Base-by-base conservation (phyloP, 2,329 filamentous ascomycete species). In the Xylariaceae sp. region DNA sequence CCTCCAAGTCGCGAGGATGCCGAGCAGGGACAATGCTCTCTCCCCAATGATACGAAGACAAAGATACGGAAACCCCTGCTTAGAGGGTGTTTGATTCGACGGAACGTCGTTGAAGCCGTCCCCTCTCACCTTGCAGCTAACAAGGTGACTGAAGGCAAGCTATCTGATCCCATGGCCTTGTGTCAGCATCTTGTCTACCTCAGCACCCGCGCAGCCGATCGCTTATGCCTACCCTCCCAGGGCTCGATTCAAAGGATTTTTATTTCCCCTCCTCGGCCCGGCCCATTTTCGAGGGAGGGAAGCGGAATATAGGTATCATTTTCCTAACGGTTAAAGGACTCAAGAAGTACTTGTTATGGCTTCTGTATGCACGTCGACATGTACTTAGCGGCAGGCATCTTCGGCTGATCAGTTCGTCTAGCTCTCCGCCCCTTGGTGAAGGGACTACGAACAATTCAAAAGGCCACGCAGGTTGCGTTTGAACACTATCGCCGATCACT, bases 31-130 rank as follows among this genome's bases (percentile, higher is more conserved):
- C 45, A 47, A 19, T 19, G 19, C 19, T 19, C 19, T 35, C 34
- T 39, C 40, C 44, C 43, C n/a, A 53, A 37, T 8, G 30, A 42
- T 53, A 55, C 40, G 41, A 29, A 37, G 37, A 50, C 30, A 48
- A 41, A 47, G 12, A 45, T 43, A 19, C 34, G 47, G 42, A 51
- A 51, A 35, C 31, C 39, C 42, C 9, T 35, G 9, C 19, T 48
- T 43, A 30, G 41, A 37, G 47, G 9, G 19, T 12, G 32, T n/a
- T 32, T 1, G 4, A 26, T 30, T 44, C 11, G 6, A 31, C n/a
- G 9, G 30, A 48, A 50, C 27, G 11, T 39, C 7, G 11, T 37
- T 27, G 37, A 35, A 29, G 19, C 19, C 19, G 19, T 19, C 19
- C 19, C 19, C 19, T 19, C 19, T 19, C 7, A 27, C 46, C 37